Percentiles rank a stretch among this genome's conserved stretches.
These are phyloP conservation scores for Microbotryomycetes sp. DNA, from an alignment of 1,284 basidiomycete species.

Conservation along the genomic window DNA sequence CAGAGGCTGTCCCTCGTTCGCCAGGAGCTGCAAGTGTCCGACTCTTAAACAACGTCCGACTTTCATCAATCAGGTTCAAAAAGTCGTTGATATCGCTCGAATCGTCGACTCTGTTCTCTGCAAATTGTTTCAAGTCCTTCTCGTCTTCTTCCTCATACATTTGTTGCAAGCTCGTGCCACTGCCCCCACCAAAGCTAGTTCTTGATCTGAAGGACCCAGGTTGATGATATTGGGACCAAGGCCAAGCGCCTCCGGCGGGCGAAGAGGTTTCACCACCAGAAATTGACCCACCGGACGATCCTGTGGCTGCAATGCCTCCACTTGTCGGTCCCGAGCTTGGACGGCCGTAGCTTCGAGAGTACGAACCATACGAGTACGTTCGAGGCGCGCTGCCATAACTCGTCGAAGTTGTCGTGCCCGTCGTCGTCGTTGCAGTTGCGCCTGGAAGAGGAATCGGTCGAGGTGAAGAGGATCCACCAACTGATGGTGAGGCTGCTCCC, in stretches of 20 bases:
- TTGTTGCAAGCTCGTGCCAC: not conserved
- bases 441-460: conserved; percentile 10
- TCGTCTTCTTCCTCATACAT: conserved; percentile 7
- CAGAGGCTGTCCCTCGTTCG: too few relatives aligned
- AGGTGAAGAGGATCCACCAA: not conserved
- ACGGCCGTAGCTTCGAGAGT: conserved; percentile 16
- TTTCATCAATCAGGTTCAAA: conserved; percentile 32
- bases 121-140: conserved; percentile 10
- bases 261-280: not conserved
- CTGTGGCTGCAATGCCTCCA: too few relatives aligned
- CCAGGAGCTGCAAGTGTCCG: too few relatives aligned
- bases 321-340: conserved; percentile 14
- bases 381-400: not conserved
- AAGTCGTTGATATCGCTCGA: conserved; percentile 35
- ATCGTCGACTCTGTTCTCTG: conserved; percentile 22
- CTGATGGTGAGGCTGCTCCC: not conserved
- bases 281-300: conserved; percentile 1
- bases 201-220: not conserved
- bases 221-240: not conserved
- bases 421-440: not conserved
- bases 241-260: not conserved
- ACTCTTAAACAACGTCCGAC: conserved; percentile 22
- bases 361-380: conserved; percentile 16
- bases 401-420: too few relatives aligned
- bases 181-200: not conserved